Conservation (phyloP, 1,139 yeast species). For the Saccharomyces hybrid region DNA sequence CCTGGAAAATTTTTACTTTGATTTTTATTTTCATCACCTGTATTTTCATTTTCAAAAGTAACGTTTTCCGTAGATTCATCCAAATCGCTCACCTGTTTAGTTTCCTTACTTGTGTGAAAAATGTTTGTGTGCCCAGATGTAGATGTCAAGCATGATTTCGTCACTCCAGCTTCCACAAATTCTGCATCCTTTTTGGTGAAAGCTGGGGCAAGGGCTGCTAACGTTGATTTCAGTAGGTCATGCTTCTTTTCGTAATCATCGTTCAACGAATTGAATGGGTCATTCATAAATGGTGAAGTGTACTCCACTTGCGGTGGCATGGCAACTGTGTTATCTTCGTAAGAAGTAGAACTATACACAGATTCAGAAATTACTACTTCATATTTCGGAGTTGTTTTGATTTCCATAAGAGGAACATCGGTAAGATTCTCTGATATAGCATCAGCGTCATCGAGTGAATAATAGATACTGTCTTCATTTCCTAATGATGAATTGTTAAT, state of each 20-base stretch:
- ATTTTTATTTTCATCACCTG: not conserved
- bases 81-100: not conserved
- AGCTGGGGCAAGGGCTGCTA: not conserved
- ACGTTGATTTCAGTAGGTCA: not conserved
- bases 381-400: not conserved
- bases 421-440: not conserved
- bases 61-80: not conserved
- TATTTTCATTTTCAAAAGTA: not conserved
- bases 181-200: not conserved
- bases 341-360: constrained; percentile 1
- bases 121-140: not conserved
- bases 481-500: not conserved
- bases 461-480: not conserved
- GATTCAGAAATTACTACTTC: not conserved
- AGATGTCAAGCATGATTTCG: not conserved
- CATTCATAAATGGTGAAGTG: not conserved
- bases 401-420: not conserved
- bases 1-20: not conserved
- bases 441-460: constrained; percentile 2
- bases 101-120: not conserved
- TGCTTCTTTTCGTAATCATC: not conserved
- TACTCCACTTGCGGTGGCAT: not conserved
- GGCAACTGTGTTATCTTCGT: not conserved
- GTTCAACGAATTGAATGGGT: not conserved
- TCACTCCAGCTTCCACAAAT: not conserved